Conservation (phyloP, 768 basidiomycete species). For the Tulasnella sp. region DNA sequence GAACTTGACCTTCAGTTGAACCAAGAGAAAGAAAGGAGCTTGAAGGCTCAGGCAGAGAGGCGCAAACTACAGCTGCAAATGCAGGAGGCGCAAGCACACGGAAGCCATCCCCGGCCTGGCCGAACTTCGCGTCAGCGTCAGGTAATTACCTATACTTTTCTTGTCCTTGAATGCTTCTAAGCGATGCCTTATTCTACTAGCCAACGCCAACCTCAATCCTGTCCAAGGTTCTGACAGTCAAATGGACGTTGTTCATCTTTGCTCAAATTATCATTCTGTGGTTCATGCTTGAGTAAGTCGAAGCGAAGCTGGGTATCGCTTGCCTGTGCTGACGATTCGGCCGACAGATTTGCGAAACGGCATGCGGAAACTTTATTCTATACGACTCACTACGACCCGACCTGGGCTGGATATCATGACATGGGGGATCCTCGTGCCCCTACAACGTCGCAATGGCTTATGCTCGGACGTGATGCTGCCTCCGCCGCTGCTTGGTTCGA, state of each 20-base stretch:
- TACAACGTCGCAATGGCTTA: constrained; percentile 29
- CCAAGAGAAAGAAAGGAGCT: constrained; percentile 4
- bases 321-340: background rate
- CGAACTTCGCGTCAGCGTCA: background rate
- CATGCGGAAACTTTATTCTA: constrained; percentile 22
- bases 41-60: constrained; percentile 3
- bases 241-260: constrained; percentile 11
- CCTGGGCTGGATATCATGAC: constrained; percentile 21
- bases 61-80: background rate
- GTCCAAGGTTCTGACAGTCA: background rate
- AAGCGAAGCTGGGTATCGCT: background rate
- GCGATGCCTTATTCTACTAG: background rate
- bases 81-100: background rate
- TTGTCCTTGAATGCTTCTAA: background rate
- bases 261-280: constrained; percentile 10
- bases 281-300: constrained; percentile 7
- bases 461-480: constrained; percentile 14
- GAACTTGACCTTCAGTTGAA: background rate
- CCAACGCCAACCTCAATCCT: background rate
- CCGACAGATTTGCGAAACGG: constrained; percentile 9
- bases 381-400: constrained; percentile 26
- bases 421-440: constrained; percentile 12
- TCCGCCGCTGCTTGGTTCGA: constrained; percentile 12
- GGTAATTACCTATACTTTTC: background rate
- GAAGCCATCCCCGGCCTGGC: background rate